A percentile compares a stretch with the other conserved stretches of the same genome.
Evolutionary conservation across 1,139 yeast species (phyloP).

Genomic region (Candida frijolesensis): DNA sequence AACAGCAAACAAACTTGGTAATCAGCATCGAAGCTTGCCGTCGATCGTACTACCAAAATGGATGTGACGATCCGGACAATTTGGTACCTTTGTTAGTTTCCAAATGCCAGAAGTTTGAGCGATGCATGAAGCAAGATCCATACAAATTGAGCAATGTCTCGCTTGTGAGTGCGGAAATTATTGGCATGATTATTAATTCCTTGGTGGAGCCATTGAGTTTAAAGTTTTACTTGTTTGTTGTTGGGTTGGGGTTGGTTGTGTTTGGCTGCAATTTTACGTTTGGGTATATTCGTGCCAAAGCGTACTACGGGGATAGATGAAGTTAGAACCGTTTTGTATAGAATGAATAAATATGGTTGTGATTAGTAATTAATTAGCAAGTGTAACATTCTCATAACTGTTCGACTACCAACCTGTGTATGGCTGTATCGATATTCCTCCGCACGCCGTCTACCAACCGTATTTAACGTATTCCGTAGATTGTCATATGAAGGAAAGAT

Average conservation of each 20-base stretch:
- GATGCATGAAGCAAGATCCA: constrained; percentile 64
- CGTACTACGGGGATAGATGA: constrained; percentile 38
- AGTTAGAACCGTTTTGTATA: neutral
- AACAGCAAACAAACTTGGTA: constrained; percentile 36
- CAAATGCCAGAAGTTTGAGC: constrained; percentile 60
- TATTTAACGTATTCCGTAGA: too few species aligned
- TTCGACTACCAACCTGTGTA: neutral
- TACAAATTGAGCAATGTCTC: constrained; percentile 44
- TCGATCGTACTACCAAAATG: constrained; percentile 52
- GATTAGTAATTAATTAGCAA: neutral
- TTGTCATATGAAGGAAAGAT: too few species aligned
- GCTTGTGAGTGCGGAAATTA: constrained; percentile 60
- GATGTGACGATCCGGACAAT: constrained; percentile 53
- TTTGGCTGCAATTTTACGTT: constrained; percentile 45
- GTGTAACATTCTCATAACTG: neutral
- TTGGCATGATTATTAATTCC: constrained; percentile 64
- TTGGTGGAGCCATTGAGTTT: constrained; percentile 65
- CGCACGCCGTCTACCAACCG: too few species aligned
- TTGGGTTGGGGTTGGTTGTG: constrained; percentile 28
- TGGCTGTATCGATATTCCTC: too few species aligned
- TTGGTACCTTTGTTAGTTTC: constrained; percentile 62
- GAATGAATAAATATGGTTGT: neutral
- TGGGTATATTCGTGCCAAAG: constrained; percentile 49
- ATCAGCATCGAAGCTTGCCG: constrained; percentile 52
- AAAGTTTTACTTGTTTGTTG: constrained; percentile 51